Evolutionary conservation across 192 early-diverging fungal species (phyloP), one percentile per base, ranked within the genome.

Genomic region (Jimgerdemannia flammicorona): DNA sequence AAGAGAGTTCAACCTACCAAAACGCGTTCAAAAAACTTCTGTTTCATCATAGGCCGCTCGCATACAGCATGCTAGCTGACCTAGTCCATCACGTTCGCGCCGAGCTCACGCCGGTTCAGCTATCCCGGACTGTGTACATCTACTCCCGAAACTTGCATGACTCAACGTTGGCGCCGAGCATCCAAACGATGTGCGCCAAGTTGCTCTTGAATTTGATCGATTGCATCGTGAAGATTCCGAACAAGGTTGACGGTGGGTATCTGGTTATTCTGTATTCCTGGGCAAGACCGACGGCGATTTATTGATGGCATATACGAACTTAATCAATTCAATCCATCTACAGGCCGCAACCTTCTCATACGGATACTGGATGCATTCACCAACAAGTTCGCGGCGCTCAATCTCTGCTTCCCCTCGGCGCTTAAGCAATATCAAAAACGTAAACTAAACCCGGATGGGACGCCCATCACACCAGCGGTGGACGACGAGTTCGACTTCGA

Each of bases 141-240:
- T 98, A 98, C 81, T 92, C 97, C 3, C 84, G 91, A 19, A 96
- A 97, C 83, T 83, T 99, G 72, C 96, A 99, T 77, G 98, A 99
- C 81, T 86, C 90, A 40, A 88, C 89, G n/a, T 87, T 99, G 63
- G 90, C 96, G 41, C 91, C 94, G 0, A 93, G 91, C 71, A 95
- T 99, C 54, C 98, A 98, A 80, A 98, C 96, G 3, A 96, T 99
- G 95, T 97, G 96, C 75, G 92, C 91, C 72, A 99, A 98, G 77
- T 83, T 99, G 40, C 85, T 99, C 17, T 81, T 97, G 63, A 96
- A 96, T 78, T 80, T 98, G 29, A 93, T 96, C 11, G 98, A 99
- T 68, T 92, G 91, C 69, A 91, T 95, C 78, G 87, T 92, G 69
- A 89, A 87, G 70, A 91, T 88, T 68, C 88, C 86, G 11, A 88